phyloP scores from a whole-genome alignment of 148 eudicot species.

The Pharnaceum exiguum region DNA sequence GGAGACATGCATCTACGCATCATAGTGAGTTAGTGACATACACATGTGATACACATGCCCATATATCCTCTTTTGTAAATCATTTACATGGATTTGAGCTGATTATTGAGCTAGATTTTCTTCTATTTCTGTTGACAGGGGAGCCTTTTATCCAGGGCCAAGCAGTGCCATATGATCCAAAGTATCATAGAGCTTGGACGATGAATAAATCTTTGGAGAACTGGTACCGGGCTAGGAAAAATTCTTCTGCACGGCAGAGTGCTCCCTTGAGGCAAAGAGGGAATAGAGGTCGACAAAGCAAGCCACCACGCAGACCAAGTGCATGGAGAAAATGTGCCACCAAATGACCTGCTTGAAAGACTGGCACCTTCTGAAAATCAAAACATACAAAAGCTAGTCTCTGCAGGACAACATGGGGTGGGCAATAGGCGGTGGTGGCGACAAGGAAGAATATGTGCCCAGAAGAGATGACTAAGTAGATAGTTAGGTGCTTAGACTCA shows the following conservation, averaged over 20 bases:
- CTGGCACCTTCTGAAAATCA: constrained; percentile 23
- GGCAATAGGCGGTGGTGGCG: constrained; percentile 29
- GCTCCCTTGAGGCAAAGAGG: constrained; percentile 19
- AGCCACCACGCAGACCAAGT: background rate
- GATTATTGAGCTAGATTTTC: background rate
- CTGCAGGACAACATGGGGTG: constrained; percentile 28
- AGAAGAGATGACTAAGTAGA: no score
- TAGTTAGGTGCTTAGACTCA: no score
- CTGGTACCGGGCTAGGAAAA: constrained; percentile 85
- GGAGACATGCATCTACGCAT: no score
- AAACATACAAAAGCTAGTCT: constrained; percentile 29
- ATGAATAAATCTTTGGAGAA: constrained; percentile 93
- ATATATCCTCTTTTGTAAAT: no score
- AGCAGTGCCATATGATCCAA: constrained; percentile 96
- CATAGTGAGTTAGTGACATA: no score
- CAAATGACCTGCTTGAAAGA: background rate
- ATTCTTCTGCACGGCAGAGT: constrained; percentile 66
- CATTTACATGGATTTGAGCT: no score
- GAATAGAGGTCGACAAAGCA: constrained; percentile 7
- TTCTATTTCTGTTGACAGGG: constrained; percentile 39
- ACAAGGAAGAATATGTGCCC: constrained; percentile 46
- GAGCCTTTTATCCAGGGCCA: constrained; percentile 91
- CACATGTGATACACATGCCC: no score
- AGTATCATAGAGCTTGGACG: constrained; percentile 94
- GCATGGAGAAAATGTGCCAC: constrained; percentile 2